phyloP scores from a whole-genome alignment of 306 rosid species.

The Cucurbita pepo region DNA sequence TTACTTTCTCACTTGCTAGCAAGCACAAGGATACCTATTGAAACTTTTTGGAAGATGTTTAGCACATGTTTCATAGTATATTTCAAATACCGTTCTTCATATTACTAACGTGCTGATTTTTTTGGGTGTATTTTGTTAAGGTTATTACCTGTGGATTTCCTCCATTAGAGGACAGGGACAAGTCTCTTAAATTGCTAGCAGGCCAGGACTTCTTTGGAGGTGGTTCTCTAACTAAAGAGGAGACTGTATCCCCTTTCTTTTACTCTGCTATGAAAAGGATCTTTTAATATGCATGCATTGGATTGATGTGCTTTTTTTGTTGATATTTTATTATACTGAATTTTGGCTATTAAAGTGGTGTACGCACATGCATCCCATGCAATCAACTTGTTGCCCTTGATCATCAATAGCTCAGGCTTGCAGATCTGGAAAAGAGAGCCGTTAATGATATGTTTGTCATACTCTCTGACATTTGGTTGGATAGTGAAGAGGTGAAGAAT shows the following conservation, averaged over 20 bases:
- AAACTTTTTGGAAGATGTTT: neutral
- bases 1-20: neutral
- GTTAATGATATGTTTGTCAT: conserved; percentile 78
- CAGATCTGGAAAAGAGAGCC: conserved; percentile 59
- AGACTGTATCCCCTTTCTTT: conserved; percentile 51
- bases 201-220: conserved; percentile 74
- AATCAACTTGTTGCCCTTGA: conserved; percentile 20
- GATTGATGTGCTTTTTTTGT: neutral
- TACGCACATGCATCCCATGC: neutral
- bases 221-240: conserved; percentile 51
- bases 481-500: conserved; percentile 67
- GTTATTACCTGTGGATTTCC: conserved; percentile 91
- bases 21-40: neutral
- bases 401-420: conserved; percentile 50
- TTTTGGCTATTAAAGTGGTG: neutral
- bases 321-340: neutral
- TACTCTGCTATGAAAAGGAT: neutral
- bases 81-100: neutral
- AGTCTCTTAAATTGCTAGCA: conserved; percentile 43
- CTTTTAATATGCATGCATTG: neutral
- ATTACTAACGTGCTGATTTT: neutral
- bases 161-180: conserved; percentile 71
- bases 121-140: conserved; percentile 17
- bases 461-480: conserved; percentile 79
- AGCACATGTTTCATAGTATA: neutral